These are phyloP conservation scores for Eutrema japonicum DNA, from an alignment of 345 rosid genomes.

Conservation along the genomic window DNA sequence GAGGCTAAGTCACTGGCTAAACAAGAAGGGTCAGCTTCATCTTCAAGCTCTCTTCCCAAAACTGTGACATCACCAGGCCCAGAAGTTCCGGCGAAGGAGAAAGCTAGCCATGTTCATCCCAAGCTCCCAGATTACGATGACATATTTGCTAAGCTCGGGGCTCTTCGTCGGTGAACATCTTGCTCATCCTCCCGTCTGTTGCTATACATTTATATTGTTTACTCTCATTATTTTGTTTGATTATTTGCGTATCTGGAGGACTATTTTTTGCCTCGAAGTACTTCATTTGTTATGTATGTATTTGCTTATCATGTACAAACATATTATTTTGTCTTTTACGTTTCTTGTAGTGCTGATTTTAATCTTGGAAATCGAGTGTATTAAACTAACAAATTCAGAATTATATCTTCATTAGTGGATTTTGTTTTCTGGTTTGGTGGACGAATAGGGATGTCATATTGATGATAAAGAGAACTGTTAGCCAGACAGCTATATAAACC, in stretches of 20 bases:
- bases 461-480: background rate
- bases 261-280: background rate
- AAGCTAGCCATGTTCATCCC: slow-evolving; percentile 80
- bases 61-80: slow-evolving; percentile 42
- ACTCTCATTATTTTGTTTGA: slow-evolving; percentile 32
- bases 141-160: slow-evolving; percentile 59
- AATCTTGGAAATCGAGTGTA: background rate
- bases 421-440: background rate
- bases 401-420: background rate
- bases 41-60: slow-evolving; percentile 38
- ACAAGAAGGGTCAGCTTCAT: slow-evolving; percentile 41
- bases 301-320: background rate
- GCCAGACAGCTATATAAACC: background rate
- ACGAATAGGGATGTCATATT: background rate
- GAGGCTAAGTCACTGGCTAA: slow-evolving; percentile 38
- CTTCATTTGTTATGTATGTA: slow-evolving; percentile 1
- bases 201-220: slow-evolving; percentile 6
- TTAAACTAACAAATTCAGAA: background rate
- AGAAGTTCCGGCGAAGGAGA: slow-evolving; percentile 44
- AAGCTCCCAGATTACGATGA: slow-evolving; percentile 87
- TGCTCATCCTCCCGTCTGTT: background rate
- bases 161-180: slow-evolving; percentile 46
- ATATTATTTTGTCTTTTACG: background rate
- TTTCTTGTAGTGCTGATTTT: background rate
- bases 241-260: slow-evolving; percentile 16